Evolutionary conservation across 106 monocot genomes (phyloP), one percentile per base, ranked within the genome.

Genomic region (Narthecium ossifragum): DNA sequence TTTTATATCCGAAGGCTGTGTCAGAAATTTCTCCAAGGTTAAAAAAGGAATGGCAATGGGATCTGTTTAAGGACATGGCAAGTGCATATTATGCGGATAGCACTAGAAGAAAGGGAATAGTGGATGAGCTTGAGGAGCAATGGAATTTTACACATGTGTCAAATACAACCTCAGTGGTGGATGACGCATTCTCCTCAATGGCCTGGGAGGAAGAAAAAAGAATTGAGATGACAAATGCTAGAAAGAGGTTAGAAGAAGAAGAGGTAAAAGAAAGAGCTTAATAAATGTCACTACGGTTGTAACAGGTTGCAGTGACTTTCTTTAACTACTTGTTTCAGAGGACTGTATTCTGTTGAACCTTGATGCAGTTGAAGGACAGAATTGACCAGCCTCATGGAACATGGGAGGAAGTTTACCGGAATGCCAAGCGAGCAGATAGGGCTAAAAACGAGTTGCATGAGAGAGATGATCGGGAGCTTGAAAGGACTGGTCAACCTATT

Each of bases 361-460:
- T 70, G 46, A 60, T 85, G 67, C 72, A 94, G 96, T 73, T 98
- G 67, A 98, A 81, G 70, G 77, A 79, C 51, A 86, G 96, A 62
- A 79, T 54, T 55, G 87, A 84, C 21, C 90, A 81, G 47, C 63
- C 73, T 49, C 84, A 82, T 80, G 90, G 87, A 69, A 81, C 81
- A 55, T 98, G 96, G 96, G 96, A 98, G 73, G 96, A 98, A 55
- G 90, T 98, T 26, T 98, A 87, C 55, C 78, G 84, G 52, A 98
- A 70, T 70, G 84, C 62, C 43, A 98, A 81, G 77, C 84, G 47
- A 64, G 83, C 84, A 34, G 96, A 98, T 26, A 73, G 96, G 53
- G 64, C 70, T 45, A 98, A 75, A 67, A 84, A 81, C 66, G 96
- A 91, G 54, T 54, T 84, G 53, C 86, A 91, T 72, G 90, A 91